Percentiles rank a stretch among this genome's conserved stretches.
phyloP scores from a whole-genome alignment of 2,329 filamentous ascomycete species.

The Fusarium longipes region DNA sequence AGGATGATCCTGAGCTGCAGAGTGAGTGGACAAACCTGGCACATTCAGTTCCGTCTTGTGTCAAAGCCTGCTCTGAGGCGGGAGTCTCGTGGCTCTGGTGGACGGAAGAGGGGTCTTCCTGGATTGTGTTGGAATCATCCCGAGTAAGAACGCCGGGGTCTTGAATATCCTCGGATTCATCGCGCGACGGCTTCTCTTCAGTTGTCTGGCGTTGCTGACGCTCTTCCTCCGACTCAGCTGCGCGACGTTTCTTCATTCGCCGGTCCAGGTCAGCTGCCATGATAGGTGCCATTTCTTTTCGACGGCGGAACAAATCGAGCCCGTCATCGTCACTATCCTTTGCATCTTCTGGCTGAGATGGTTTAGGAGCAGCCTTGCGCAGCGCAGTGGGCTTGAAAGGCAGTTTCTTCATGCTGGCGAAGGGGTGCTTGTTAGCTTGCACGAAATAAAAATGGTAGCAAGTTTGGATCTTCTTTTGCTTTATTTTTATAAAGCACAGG shows the following conservation, averaged over 20 bases:
- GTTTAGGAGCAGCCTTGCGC: constrained; percentile 49
- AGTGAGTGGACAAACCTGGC: constrained; percentile 36
- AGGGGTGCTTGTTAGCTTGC: constrained; percentile 18
- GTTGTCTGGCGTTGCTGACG: constrained; percentile 26
- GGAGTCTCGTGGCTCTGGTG: constrained; percentile 3
- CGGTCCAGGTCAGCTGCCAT: constrained; percentile 56
- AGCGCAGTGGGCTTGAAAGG: constrained; percentile 63
- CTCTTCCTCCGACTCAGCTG: constrained; percentile 36
- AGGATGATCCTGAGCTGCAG: not conserved
- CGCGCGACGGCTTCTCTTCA: constrained; percentile 40
- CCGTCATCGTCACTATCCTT: constrained; percentile 49
- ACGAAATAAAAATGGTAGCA: constrained; percentile 19
- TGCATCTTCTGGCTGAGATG: constrained; percentile 28
- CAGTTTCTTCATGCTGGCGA: constrained; percentile 53
- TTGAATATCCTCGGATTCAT: constrained; percentile 30
- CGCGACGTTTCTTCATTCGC: constrained; percentile 41
- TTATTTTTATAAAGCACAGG: constrained; percentile 1
- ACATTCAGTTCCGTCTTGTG: constrained; percentile 25
- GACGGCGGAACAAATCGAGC: constrained; percentile 62
- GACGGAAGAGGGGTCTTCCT: not conserved
- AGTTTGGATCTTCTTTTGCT: not conserved
- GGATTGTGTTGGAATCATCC: not conserved
- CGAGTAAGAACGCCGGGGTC: not conserved
- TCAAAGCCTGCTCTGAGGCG: constrained; percentile 22
- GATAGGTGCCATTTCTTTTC: constrained; percentile 61